Evolutionary conservation across 2,329 filamentous ascomycete genomes (phyloP).

Genomic region (Aspergillus eucalypticola): DNA sequence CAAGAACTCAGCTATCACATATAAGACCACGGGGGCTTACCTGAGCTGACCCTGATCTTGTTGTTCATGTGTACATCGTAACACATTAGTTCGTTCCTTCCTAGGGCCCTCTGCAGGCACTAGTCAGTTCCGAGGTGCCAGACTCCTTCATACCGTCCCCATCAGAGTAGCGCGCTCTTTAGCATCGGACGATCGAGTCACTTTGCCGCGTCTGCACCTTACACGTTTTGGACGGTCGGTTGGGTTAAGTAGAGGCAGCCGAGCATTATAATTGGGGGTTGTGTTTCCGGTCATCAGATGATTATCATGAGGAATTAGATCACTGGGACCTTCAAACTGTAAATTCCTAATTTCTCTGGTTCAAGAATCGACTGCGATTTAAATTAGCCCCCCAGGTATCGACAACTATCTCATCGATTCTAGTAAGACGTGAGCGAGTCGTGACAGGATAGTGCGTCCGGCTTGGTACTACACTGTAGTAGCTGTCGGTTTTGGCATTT

Average conservation of each 20-base stretch:
- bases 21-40: neutral
- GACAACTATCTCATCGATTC: too few species aligned
- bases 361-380: neutral
- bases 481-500: neutral
- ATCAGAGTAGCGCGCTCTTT: neutral
- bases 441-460: neutral
- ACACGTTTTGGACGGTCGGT: neutral
- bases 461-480: neutral
- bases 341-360: neutral
- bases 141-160: constrained; percentile 4
- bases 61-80: neutral
- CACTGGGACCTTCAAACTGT: neutral
- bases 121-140: neutral
- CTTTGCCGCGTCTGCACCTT: constrained; percentile 3
- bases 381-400: neutral
- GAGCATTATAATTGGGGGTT: neutral
- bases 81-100: neutral
- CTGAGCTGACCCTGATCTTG: neutral
- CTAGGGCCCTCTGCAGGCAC: neutral
- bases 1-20: neutral
- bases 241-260: neutral
- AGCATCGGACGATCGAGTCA: constrained; percentile 7
- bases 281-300: neutral
- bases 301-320: neutral
- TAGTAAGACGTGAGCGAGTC: neutral